Evolutionary conservation across 2,329 filamentous ascomycete genomes (phyloP).

Genomic region (Ophiocordyceps camponoti-rufipedis): DNA sequence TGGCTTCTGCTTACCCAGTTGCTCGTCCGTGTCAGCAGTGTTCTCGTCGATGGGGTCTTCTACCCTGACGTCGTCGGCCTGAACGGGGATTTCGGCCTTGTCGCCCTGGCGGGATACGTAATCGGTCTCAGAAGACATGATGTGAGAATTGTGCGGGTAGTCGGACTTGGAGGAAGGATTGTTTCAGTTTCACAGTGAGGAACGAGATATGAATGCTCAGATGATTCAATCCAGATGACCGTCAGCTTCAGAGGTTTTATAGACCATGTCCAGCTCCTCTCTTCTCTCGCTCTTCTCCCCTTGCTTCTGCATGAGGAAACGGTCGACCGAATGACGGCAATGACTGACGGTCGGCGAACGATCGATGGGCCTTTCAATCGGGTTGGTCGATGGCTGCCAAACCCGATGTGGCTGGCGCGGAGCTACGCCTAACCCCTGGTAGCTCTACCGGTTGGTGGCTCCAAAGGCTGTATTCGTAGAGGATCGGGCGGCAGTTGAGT

Average conservation of each 20-base stretch:
- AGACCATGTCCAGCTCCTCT: too few species aligned
- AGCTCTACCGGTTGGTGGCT: neutral
- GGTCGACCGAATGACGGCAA: neutral
- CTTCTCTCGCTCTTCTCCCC: neutral
- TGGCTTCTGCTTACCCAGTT: constrained; percentile 2
- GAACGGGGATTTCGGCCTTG: constrained; percentile 12
- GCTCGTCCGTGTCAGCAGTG: constrained; percentile 11
- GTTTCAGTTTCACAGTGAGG: too few species aligned
- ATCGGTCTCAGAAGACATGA: constrained; percentile 3
- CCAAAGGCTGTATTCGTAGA: too few species aligned
- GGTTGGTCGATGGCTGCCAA: neutral
- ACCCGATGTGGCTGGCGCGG: neutral
- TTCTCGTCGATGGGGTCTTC: constrained; percentile 14
- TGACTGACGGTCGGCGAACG: neutral
- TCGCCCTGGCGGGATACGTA: constrained; percentile 16
- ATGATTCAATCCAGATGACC: too few species aligned
- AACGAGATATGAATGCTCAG: too few species aligned
- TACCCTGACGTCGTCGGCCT: constrained; percentile 12
- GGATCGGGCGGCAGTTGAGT: too few species aligned
- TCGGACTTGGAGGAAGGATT: neutral
- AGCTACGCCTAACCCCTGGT: neutral
- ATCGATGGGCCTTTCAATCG: neutral
- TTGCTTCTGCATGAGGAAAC: neutral
- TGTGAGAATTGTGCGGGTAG: neutral
- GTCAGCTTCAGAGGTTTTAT: too few species aligned